Evolutionary conservation across 495 filamentous ascomycete species (phyloP), one percentile per base, ranked within the genome.

Genomic region (Aspergillus kassunensis): DNA sequence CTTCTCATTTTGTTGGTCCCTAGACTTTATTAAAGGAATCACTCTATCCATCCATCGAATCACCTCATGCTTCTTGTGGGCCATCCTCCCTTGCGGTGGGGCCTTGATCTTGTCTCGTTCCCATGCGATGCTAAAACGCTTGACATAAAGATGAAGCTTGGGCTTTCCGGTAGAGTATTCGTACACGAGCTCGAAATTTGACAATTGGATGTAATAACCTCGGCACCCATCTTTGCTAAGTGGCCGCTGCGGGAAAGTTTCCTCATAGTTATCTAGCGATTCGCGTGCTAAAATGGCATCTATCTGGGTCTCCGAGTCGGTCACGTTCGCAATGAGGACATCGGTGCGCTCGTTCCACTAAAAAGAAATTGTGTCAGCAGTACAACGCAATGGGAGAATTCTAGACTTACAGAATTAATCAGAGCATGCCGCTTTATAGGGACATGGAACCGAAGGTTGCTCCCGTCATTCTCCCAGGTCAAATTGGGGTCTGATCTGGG

Each of bases 141-240:
- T 64, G 37, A 78, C 54, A 19, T 63, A 62, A 13, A 79, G 55
- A 29, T 63, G 55, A 12, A 65, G 16, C 7, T 68, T 62, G 41
- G 62, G 65, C 12, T 43, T 45, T 18, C 42, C 47, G n/a, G 39
- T 50, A 41, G 59, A 61, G 60, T 66, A 68, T 46, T 59, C 49
- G 31, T 72, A 56, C 24, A 75, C 62, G 13, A 79, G 44, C 39
- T 69, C 66, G 46, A 74, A 74, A 34, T 70, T 65, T 1, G 59
- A 35, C 33, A 79, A 47, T 42, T 70, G 62, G 16, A 77, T 62
- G 1, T 54, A 37, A 8, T 62, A 63, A 3, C 66, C 71, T 27
- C 54, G 53, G n/a, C 60, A 59, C 13, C 56, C 52, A 6, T 60
- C 43, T n/a, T 58, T 62, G 7, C 61, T 51, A 12, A 63, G 43